phyloP scores from a whole-genome alignment of 140 eudicot species.

The Erigeron philadelphicus region DNA sequence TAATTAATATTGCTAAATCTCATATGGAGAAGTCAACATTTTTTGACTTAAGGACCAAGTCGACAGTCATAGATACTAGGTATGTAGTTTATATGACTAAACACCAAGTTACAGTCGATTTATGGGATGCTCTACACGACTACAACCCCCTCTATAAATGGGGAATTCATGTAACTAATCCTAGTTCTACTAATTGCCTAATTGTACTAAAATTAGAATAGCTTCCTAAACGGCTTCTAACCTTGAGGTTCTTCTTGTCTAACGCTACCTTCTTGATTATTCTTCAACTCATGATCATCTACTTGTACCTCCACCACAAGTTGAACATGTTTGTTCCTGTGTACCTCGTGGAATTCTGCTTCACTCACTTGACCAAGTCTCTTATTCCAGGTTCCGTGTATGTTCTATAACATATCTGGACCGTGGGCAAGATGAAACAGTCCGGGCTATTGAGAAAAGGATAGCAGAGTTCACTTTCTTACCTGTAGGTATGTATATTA shows the following conservation, averaged over 20 bases:
- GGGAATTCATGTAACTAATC: no score
- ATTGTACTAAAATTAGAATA: no score
- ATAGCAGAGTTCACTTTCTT: conserved; percentile 89
- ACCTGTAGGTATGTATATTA: conserved; percentile 61
- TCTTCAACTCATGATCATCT: no score
- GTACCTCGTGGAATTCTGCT: neutral
- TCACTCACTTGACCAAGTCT: neutral
- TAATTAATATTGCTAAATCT: conserved; percentile 73
- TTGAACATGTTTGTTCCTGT: no score
- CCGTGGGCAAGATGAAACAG: conserved; percentile 78
- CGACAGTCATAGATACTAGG: conserved; percentile 79
- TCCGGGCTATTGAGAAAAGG: conserved; percentile 70
- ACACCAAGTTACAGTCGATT: no score
- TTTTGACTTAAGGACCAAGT: conserved; percentile 72
- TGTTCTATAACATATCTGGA: conserved; percentile 84
- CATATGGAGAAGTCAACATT: conserved; percentile 83
- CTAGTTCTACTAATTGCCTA: no score
- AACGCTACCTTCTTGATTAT: no score
- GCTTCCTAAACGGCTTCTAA: no score
- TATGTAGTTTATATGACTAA: conserved; percentile 20
- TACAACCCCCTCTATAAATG: no score
- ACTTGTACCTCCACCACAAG: no score
- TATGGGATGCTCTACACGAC: no score
- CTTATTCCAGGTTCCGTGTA: conserved; percentile 66
- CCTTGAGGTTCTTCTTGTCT: no score